Conservation (phyloP, 2,329 filamentous ascomycete genomes). For the Hypoxylon sp. region DNA sequence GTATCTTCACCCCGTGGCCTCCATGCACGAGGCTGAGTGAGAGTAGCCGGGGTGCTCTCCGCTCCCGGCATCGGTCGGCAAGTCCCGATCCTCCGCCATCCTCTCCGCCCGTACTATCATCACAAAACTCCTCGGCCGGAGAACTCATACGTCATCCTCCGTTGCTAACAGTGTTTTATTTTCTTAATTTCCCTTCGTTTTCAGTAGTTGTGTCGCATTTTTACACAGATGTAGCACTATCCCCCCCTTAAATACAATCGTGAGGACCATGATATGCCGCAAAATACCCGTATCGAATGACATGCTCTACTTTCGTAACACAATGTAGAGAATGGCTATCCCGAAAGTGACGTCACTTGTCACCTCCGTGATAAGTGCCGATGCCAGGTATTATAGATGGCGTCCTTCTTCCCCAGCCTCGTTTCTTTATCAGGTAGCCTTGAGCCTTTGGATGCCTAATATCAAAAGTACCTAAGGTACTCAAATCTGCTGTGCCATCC, state of each 20-base stretch:
- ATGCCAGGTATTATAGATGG: background rate
- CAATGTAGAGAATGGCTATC: background rate
- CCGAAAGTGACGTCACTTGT: background rate
- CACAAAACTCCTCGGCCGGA: slow-evolving; percentile 14
- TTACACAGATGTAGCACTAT: too few relatives aligned
- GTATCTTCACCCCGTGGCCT: slow-evolving; percentile 47
- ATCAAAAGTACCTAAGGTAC: too few relatives aligned
- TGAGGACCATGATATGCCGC: background rate
- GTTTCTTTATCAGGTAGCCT: too few relatives aligned
- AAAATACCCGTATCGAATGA: background rate
- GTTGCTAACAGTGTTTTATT: slow-evolving; percentile 1
- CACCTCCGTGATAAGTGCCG: background rate
- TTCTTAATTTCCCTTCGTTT: background rate
- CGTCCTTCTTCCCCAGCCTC: background rate
- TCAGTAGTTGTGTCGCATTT: background rate
- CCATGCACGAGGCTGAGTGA: slow-evolving; percentile 47
- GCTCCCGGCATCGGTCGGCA: slow-evolving; percentile 33
- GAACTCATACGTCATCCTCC: slow-evolving; percentile 11
- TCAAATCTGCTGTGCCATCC: too few relatives aligned
- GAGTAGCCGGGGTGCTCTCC: slow-evolving; percentile 24
- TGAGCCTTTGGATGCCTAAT: too few relatives aligned
- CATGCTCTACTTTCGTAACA: background rate
- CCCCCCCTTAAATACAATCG: too few relatives aligned
- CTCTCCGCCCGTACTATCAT: slow-evolving; percentile 28
- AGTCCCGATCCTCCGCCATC: slow-evolving; percentile 30